Conservation (phyloP, 495 filamentous ascomycete genomes). For the Rostrohypoxylon terebratum region DNA sequence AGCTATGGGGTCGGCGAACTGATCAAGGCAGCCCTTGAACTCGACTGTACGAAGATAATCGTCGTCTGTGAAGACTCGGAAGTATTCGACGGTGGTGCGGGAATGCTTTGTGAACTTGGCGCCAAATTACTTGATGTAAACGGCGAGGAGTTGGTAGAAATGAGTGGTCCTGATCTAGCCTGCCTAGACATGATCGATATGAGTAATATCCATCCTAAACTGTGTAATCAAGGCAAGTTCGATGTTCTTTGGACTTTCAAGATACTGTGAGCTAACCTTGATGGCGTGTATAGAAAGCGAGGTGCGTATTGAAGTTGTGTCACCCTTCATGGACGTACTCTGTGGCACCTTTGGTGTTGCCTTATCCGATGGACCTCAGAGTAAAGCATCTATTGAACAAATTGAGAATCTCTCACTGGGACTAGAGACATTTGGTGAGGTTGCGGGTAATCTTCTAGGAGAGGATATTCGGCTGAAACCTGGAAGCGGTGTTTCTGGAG, state of each 20-base stretch:
- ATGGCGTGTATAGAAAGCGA: neutral
- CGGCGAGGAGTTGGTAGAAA: neutral
- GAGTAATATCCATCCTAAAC: neutral
- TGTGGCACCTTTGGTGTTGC: neutral
- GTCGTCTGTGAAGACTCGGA: neutral
- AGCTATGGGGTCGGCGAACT: conserved; percentile 11
- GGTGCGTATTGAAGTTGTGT: conserved; percentile 7
- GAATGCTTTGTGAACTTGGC: conserved; percentile 16
- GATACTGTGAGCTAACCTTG: neutral
- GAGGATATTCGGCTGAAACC: neutral
- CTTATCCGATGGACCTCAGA: neutral
- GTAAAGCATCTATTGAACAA: neutral
- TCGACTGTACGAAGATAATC: conserved; percentile 5
- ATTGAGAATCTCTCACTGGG: neutral
- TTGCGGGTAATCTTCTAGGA: neutral
- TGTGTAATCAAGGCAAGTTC: neutral
- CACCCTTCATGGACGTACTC: neutral
- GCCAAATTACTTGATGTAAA: neutral
- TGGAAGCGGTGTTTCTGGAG: conserved; percentile 12
- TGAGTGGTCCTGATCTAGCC: neutral
- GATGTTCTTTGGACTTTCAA: too few relatives aligned
- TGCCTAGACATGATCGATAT: neutral
- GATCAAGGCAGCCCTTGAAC: neutral
- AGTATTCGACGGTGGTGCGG: conserved; percentile 4
- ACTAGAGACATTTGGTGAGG: neutral